These are phyloP conservation scores for Scedosporium dehoogii DNA, from an alignment of 2,329 filamentous ascomycete genomes.

Conservation along the genomic window DNA sequence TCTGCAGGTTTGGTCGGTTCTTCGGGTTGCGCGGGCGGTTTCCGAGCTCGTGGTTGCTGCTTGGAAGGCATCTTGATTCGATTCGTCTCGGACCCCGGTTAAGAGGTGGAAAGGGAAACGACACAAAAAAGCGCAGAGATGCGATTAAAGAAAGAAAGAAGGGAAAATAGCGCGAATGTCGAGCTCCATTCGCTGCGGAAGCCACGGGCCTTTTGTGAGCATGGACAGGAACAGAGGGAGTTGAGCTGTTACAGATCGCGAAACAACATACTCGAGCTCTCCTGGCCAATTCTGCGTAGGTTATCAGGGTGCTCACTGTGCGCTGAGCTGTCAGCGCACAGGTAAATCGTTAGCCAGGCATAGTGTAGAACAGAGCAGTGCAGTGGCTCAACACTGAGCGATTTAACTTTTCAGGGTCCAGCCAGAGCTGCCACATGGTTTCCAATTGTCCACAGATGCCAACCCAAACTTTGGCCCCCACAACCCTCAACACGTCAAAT, in stretches of 20 bases:
- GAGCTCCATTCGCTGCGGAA: not conserved
- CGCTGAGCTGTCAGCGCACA: no score
- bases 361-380: no score
- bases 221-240: not conserved
- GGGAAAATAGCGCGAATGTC: not conserved
- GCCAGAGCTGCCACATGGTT: not conserved
- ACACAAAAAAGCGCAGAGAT: not conserved
- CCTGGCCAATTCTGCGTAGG: no score
- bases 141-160: not conserved
- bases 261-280: not conserved
- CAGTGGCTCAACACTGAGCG: no score
- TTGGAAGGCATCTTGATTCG: constrained; percentile 2
- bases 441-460: not conserved
- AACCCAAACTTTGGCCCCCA: not conserved
- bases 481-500: not conserved
- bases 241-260: not conserved
- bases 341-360: no score
- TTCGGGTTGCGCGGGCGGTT: not conserved
- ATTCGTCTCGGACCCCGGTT: not conserved
- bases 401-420: not conserved
- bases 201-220: not conserved
- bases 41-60: not conserved
- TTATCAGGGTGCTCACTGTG: no score
- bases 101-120: not conserved
- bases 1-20: not conserved